These are phyloP conservation scores for Fusarium sp. DNA, from an alignment of 2,329 filamentous ascomycete genomes.

Conservation along the genomic window DNA sequence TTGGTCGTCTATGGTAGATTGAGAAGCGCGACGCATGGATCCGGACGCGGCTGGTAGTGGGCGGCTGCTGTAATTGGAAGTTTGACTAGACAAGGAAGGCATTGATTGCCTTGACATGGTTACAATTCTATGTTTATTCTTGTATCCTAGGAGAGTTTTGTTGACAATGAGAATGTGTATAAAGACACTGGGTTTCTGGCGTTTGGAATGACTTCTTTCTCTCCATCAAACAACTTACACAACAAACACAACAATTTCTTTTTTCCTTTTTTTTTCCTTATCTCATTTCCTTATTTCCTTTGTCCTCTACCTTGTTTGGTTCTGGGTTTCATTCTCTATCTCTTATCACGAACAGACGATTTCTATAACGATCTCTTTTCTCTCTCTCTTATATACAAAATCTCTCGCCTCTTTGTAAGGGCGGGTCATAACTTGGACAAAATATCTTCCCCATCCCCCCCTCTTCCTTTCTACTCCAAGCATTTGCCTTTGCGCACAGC, in stretches of 20 bases:
- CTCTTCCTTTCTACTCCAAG: constrained; percentile 57
- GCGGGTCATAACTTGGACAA: constrained; percentile 45
- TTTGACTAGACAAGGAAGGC: constrained; percentile 37
- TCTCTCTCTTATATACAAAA: constrained; percentile 11
- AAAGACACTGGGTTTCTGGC: constrained; percentile 37
- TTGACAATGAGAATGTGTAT: constrained; percentile 39
- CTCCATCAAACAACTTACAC: constrained; percentile 43
- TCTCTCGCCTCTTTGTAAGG: constrained; percentile 39
- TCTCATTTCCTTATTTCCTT: constrained; percentile 47
- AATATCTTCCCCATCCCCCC: constrained; percentile 51
- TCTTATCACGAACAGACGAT: constrained; percentile 34
- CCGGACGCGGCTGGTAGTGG: constrained; percentile 30
- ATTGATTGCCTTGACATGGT: background rate
- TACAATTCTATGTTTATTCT: background rate
- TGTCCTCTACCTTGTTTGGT: constrained; percentile 42
- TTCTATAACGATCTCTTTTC: constrained; percentile 21
- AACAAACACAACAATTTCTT: constrained; percentile 36
- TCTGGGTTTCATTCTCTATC: constrained; percentile 37
- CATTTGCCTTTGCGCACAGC: constrained; percentile 58
- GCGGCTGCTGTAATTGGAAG: constrained; percentile 48
- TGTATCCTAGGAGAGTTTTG: constrained; percentile 5
- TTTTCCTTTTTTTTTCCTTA: constrained; percentile 42
- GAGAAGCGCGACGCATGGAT: constrained; percentile 29
- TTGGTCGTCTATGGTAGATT: constrained; percentile 8
- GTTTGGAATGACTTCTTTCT: constrained; percentile 23